Base-by-base conservation (phyloP, 192 early-diverging fungal species). In the Phycomyces blakesleeanus region DNA sequence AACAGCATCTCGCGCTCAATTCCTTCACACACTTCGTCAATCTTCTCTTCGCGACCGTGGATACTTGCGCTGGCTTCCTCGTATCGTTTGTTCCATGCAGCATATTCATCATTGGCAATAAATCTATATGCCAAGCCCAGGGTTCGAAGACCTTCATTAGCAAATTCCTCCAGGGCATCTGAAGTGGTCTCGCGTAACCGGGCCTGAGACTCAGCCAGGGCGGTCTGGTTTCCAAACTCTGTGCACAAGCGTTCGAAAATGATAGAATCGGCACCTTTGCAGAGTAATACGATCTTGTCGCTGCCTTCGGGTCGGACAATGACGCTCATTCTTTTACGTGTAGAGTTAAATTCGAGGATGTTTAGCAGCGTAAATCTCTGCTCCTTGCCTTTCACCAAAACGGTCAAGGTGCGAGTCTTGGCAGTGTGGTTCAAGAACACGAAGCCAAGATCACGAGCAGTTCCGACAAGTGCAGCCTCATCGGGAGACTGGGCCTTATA, bases 401-500 rank as follows among this genome's bases (percentile, higher is more conserved):
- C 80, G 5, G 71, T 56, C 21, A 98, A 61, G 24, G 73, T 79
- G 2, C 29, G 29, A 15, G 21, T 34, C 22, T 90, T 82, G 21
- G 82, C 76, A 18, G 85, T 85, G n/a, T 93, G 87, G 7, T 87
- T 81, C 51, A 91, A 26, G 73, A 95, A 97, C 0, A 76, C 76
- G 63, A 94, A 94, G 0, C 94, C 94, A 5, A 93, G 74, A 61
- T 91, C 88, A 47, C 89, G 82, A 0, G 94, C 94, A 1, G 92
- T 91, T 4, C 88, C 75, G 0, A 98, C 93, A 18, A 98, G 76
- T 0, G 96, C 95, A 0, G 92, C 89, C 71, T 98, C 96, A 66
- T 98, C 96, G 8, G 96, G 96, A 12, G 90, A 92, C 72, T 95
- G 90, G 0, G 96, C 89, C 74, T 93, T 90, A 81, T 96, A 98